Evolutionary conservation across 1,139 yeast genomes (phyloP).

Genomic region (Nakaseomyces nivariensis): DNA sequence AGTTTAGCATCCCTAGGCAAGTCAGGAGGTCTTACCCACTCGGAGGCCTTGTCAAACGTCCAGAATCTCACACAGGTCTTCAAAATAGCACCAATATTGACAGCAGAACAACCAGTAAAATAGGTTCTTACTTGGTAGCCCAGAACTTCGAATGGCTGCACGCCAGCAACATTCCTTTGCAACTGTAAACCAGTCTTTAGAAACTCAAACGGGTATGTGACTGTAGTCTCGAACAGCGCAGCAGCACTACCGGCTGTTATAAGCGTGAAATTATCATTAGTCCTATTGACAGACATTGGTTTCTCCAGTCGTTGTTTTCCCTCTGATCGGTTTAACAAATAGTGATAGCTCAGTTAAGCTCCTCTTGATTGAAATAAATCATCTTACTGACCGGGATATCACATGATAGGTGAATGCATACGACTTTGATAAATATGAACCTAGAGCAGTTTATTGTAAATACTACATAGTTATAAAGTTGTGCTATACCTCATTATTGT

Average conservation of each 20-base stretch:
- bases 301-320: too few species aligned
- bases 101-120: conserved; percentile 69
- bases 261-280: background rate
- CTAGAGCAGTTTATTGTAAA: too few species aligned
- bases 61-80: conserved; percentile 68
- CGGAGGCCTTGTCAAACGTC: conserved; percentile 66
- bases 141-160: conserved; percentile 1
- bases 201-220: conserved; percentile 80
- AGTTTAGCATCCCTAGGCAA: conserved; percentile 42
- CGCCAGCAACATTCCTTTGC: conserved; percentile 27
- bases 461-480: too few species aligned
- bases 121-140: conserved; percentile 31
- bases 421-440: background rate
- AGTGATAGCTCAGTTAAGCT: too few species aligned
- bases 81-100: conserved; percentile 64
- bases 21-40: conserved; percentile 47
- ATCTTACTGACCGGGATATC: background rate
- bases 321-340: too few species aligned
- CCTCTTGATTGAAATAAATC: too few species aligned
- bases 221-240: conserved; percentile 57
- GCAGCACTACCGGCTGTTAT: conserved; percentile 58
- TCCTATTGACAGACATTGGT: background rate
- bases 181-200: conserved; percentile 67
- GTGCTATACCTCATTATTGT: too few species aligned
- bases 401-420: background rate